A percentile compares a stretch with the other conserved stretches of the same genome.
Evolutionary conservation across 2,329 filamentous ascomycete genomes (phyloP).

Genomic region (Fusarium liriodendri): DNA sequence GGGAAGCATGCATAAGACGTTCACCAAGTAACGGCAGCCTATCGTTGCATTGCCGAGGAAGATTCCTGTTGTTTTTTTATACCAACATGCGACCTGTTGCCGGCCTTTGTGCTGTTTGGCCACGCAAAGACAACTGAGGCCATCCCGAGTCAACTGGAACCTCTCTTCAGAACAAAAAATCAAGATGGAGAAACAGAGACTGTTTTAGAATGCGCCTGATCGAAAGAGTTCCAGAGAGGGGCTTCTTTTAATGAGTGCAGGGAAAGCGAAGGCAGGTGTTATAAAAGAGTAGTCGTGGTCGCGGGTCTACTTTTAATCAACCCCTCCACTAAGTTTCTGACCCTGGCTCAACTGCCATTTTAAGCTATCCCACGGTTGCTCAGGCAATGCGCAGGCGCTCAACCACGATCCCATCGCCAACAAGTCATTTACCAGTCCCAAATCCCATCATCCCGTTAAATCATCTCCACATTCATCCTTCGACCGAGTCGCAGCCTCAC

Average conservation of each 20-base stretch:
- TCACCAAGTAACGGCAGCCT: conserved; percentile 3
- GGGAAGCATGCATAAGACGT: conserved; percentile 9
- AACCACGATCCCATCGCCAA: conserved; percentile 24
- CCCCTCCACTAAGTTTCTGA: conserved; percentile 27
- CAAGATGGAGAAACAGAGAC: not conserved
- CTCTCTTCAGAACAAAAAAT: not conserved
- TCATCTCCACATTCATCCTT: conserved; percentile 35
- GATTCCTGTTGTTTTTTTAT: not conserved
- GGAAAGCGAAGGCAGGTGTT: not conserved
- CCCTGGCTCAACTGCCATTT: conserved; percentile 17
- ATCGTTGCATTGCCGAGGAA: not conserved
- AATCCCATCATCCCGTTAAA: not conserved
- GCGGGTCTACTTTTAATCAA: not conserved
- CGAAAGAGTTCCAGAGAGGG: not conserved
- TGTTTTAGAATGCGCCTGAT: not conserved
- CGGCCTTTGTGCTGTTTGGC: not conserved
- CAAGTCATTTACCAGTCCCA: conserved; percentile 1
- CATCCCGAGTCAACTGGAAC: conserved; percentile 1
- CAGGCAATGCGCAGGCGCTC: conserved; percentile 40
- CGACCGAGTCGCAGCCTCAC: conserved; percentile 28
- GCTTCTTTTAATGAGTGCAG: not conserved
- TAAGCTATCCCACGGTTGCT: conserved; percentile 34
- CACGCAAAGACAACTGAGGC: conserved; percentile 17
- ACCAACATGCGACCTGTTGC: not conserved
- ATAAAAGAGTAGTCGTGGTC: not conserved